Conservation (phyloP, 331 rosid genomes). For the Erythrophleum ivorense region DNA sequence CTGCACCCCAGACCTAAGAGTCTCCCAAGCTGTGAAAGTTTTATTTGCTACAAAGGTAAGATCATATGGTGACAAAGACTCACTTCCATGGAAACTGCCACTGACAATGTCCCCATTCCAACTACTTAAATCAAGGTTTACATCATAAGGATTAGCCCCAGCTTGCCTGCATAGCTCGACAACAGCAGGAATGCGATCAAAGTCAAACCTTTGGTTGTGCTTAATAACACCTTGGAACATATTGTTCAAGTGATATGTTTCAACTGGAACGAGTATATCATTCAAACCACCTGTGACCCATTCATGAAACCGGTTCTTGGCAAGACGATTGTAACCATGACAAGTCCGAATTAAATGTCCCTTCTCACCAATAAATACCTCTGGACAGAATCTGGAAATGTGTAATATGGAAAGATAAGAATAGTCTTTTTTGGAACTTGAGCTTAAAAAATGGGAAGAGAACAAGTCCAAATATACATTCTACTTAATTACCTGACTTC, state of each 20-base stretch:
- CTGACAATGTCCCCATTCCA: slow-evolving; percentile 43
- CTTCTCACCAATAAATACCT: slow-evolving; percentile 70
- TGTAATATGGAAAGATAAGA: slow-evolving; percentile 33
- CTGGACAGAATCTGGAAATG: slow-evolving; percentile 77
- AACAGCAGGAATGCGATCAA: slow-evolving; percentile 85
- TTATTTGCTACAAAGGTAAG: slow-evolving; percentile 56
- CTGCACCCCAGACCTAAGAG: slow-evolving; percentile 69
- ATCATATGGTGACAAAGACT: slow-evolving; percentile 53
- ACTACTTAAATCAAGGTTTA: slow-evolving; percentile 43
- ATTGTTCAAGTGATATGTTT: slow-evolving; percentile 68
- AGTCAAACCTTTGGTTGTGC: slow-evolving; percentile 82
- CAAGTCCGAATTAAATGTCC: slow-evolving; percentile 86
- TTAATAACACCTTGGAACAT: slow-evolving; percentile 78
- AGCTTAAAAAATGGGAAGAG: slow-evolving; percentile 28
- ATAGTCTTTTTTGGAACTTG: slow-evolving; percentile 13
- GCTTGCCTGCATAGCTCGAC: slow-evolving; percentile 94
- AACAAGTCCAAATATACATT: slow-evolving; percentile 26
- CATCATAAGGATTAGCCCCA: slow-evolving; percentile 59
- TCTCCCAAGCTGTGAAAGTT: slow-evolving; percentile 82
- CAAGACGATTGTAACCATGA: slow-evolving; percentile 66
- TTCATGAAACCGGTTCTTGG: slow-evolving; percentile 76
- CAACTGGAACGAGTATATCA: slow-evolving; percentile 81
- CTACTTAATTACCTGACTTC: slow-evolving; percentile 1
- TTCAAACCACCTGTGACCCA: slow-evolving; percentile 73
- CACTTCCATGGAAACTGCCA: slow-evolving; percentile 38